These are phyloP conservation scores for Leccinum incarnatum DNA, from an alignment of 768 basidiomycete genomes.

Conservation along the genomic window DNA sequence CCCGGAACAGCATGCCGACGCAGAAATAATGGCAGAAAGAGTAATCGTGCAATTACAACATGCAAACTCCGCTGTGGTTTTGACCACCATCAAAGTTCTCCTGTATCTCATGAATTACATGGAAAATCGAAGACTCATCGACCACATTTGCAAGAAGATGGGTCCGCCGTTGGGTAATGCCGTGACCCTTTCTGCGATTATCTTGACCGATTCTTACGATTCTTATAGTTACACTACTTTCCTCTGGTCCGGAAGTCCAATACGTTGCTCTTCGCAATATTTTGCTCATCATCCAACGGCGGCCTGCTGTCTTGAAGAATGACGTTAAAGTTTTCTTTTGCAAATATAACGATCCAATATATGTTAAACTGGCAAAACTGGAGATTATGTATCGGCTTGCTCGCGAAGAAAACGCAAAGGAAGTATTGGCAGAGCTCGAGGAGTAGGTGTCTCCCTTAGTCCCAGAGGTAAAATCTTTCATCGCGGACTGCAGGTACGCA, in stretches of 20 bases:
- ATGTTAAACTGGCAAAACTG: constrained; percentile 96
- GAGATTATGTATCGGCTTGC: constrained; percentile 99
- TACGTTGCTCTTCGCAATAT: constrained; percentile 98
- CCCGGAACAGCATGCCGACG: constrained; percentile 84
- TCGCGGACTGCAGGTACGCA: constrained; percentile 67
- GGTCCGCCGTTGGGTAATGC: constrained; percentile 86
- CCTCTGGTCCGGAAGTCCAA: constrained; percentile 98
- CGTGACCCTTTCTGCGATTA: not conserved
- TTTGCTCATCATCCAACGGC: constrained; percentile 92
- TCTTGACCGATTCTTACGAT: constrained; percentile 4
- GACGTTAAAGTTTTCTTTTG: constrained; percentile 99
- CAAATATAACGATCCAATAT: constrained; percentile 99
- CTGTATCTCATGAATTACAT: constrained; percentile 99
- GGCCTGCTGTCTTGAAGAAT: constrained; percentile 89
- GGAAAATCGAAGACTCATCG: constrained; percentile 81
- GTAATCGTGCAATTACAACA: constrained; percentile 92
- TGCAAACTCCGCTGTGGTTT: constrained; percentile 98
- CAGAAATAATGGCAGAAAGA: constrained; percentile 93
- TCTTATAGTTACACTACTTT: constrained; percentile 79
- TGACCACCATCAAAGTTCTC: constrained; percentile 96
- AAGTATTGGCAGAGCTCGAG: constrained; percentile 91
- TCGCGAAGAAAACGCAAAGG: constrained; percentile 88
- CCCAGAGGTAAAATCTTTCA: not conserved
- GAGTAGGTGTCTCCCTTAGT: constrained; percentile 55
- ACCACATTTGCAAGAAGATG: constrained; percentile 95